Evolutionary conservation across 352 stramenopile species (phyloP).

Genomic region (Globisporangium cystogenes): DNA sequence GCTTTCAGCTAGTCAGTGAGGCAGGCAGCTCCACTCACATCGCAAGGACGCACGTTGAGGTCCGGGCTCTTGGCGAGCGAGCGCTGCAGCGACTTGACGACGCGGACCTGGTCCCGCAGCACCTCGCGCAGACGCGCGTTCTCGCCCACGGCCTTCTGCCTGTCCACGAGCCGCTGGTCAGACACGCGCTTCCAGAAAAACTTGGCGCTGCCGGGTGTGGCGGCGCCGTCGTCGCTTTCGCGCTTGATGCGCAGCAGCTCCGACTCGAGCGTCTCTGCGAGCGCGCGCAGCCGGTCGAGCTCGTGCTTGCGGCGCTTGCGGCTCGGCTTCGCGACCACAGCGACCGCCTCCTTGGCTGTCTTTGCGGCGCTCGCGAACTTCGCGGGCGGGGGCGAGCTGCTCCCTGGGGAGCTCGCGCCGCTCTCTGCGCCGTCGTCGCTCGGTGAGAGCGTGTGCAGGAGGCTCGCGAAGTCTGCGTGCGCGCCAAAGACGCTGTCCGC

Average conservation of each 20-base stretch:
- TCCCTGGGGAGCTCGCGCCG: neutral
- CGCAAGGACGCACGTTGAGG: conserved; percentile 8
- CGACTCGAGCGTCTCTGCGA: conserved; percentile 32
- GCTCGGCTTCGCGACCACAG: conserved; percentile 28
- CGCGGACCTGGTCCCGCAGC: conserved; percentile 30
- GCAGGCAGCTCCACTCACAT: too few species aligned
- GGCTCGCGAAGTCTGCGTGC: conserved; percentile 14
- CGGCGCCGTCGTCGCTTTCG: conserved; percentile 13
- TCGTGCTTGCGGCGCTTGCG: conserved; percentile 51
- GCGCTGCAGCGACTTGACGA: conserved; percentile 29
- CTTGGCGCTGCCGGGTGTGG: conserved; percentile 17
- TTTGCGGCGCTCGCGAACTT: neutral
- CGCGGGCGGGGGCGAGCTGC: neutral
- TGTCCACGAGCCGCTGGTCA: conserved; percentile 34
- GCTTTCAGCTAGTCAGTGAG: too few species aligned
- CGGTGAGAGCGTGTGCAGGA: conserved; percentile 16
- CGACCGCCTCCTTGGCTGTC: too few species aligned
- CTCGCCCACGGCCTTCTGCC: conserved; percentile 32
- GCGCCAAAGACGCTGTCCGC: conserved; percentile 1
- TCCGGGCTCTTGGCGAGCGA: conserved; percentile 23
- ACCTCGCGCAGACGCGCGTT: conserved; percentile 44
- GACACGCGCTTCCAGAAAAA: conserved; percentile 45
- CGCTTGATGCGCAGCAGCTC: conserved; percentile 33
- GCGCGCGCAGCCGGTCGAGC: conserved; percentile 39
- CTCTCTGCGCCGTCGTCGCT: conserved; percentile 1